Evolutionary conservation across 1,139 yeast species (phyloP).

Genomic region (Hansenula sp.): DNA sequence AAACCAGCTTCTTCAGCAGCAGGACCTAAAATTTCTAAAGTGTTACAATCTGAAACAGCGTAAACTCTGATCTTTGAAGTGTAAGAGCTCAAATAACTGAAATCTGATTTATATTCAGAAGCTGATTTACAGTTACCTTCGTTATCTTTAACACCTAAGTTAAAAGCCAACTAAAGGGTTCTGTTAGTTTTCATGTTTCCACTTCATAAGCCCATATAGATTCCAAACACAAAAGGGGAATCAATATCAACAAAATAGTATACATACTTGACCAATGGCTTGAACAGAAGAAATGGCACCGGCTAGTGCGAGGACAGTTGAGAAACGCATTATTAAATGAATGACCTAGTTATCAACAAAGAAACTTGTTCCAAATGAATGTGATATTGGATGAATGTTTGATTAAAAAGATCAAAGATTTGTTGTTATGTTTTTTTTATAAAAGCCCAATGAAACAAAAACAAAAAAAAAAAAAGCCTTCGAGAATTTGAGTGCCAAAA

Average conservation of each 20-base stretch:
- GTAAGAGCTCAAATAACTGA: slow-evolving; percentile 49
- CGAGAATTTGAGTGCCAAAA: background rate
- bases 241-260: background rate
- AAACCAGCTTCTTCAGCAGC: slow-evolving; percentile 77
- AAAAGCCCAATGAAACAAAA: background rate
- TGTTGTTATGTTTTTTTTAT: background rate
- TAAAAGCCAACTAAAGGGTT: slow-evolving; percentile 57
- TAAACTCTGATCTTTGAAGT: slow-evolving; percentile 70
- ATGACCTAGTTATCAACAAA: slow-evolving; percentile 5
- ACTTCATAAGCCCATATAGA: background rate
- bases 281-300: slow-evolving; percentile 17
- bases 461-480: background rate
- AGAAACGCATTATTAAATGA: slow-evolving; percentile 21
- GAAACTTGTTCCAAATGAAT: background rate
- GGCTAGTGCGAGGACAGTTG: slow-evolving; percentile 15
- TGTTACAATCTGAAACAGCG: slow-evolving; percentile 85
- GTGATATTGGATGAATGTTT: background rate
- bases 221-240: background rate
- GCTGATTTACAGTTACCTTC: slow-evolving; percentile 70
- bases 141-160: slow-evolving; percentile 72
- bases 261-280: slow-evolving; percentile 17
- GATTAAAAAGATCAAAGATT: too few relatives aligned
- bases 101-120: slow-evolving; percentile 61
- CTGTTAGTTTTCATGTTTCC: background rate
- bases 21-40: slow-evolving; percentile 77